Evolutionary conservation across 352 stramenopile species (phyloP).

Genomic region (Globisporangium paroecandrum): DNA sequence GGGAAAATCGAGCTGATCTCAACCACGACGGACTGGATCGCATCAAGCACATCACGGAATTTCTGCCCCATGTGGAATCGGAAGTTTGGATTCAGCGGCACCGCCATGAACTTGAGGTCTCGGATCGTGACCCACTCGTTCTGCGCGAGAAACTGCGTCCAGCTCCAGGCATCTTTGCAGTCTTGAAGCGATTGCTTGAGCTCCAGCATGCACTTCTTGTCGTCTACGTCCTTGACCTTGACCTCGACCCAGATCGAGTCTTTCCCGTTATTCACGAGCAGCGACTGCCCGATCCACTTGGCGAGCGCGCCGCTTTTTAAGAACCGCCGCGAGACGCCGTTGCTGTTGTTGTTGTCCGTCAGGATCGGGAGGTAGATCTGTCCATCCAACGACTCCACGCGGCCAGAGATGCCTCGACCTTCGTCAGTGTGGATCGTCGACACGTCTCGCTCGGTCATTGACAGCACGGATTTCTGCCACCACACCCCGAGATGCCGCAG

Average conservation of each 20-base stretch:
- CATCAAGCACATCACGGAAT: slow-evolving; percentile 54
- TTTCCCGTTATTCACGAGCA: slow-evolving; percentile 71
- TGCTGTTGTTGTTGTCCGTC: slow-evolving; percentile 31
- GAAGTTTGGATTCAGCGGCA: slow-evolving; percentile 56
- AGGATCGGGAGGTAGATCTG: slow-evolving; percentile 57
- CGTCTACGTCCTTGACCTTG: slow-evolving; percentile 50
- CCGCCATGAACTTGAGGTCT: slow-evolving; percentile 43
- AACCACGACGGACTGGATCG: slow-evolving; percentile 55
- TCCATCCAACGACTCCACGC: slow-evolving; percentile 58
- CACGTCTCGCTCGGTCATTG: slow-evolving; percentile 50
- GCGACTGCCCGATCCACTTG: slow-evolving; percentile 53
- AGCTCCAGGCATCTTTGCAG: slow-evolving; percentile 27
- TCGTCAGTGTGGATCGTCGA: slow-evolving; percentile 58
- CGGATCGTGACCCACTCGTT: slow-evolving; percentile 57
- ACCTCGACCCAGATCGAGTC: slow-evolving; percentile 70
- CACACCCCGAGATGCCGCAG: slow-evolving; percentile 46
- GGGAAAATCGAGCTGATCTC: slow-evolving; percentile 77
- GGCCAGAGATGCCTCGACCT: slow-evolving; percentile 32
- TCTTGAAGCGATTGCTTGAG: slow-evolving; percentile 52
- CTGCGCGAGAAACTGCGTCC: slow-evolving; percentile 34
- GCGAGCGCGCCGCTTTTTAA: slow-evolving; percentile 30
- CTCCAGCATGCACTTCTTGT: slow-evolving; percentile 60
- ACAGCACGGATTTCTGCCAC: slow-evolving; percentile 63
- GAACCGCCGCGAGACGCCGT: slow-evolving; percentile 37
- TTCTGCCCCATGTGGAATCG: slow-evolving; percentile 65